Evolutionary conservation across 306 rosid species (phyloP).

Genomic region (Herpetospermum pedunculosum): DNA sequence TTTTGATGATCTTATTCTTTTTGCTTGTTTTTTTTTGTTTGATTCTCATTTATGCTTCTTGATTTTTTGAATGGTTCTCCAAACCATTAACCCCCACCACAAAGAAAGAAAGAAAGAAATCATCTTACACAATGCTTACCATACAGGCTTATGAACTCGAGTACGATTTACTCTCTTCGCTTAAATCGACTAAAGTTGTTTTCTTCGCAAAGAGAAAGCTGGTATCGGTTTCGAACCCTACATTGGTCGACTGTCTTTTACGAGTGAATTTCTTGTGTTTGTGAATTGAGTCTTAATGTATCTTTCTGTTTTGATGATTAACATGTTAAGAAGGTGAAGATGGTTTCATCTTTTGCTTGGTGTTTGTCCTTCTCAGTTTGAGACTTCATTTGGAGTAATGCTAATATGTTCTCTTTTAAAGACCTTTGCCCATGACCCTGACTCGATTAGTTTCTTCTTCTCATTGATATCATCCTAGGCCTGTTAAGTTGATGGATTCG

Average conservation of each 20-base stretch:
- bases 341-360: neutral
- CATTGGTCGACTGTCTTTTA: neutral
- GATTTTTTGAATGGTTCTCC: conserved; percentile 13
- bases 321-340: conserved; percentile 1
- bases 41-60: conserved; percentile 28
- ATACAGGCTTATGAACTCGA: conserved; percentile 14
- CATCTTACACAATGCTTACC: conserved; percentile 33
- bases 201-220: neutral
- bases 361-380: neutral
- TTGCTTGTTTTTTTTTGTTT: conserved; percentile 20
- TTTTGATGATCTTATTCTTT: conserved; percentile 27
- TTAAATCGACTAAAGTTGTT: conserved; percentile 1
- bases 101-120: neutral
- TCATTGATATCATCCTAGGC: neutral
- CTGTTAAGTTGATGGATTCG: neutral
- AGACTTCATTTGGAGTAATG: neutral
- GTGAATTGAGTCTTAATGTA: neutral
- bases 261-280: neutral
- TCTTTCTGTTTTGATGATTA: neutral
- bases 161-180: neutral
- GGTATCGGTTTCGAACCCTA: neutral
- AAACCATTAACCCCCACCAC: conserved; percentile 1
- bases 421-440: neutral
- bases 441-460: neutral
- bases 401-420: neutral